These are phyloP conservation scores for Xylaria sp. DNA, from an alignment of 2,329 filamentous ascomycete genomes.

Conservation along the genomic window DNA sequence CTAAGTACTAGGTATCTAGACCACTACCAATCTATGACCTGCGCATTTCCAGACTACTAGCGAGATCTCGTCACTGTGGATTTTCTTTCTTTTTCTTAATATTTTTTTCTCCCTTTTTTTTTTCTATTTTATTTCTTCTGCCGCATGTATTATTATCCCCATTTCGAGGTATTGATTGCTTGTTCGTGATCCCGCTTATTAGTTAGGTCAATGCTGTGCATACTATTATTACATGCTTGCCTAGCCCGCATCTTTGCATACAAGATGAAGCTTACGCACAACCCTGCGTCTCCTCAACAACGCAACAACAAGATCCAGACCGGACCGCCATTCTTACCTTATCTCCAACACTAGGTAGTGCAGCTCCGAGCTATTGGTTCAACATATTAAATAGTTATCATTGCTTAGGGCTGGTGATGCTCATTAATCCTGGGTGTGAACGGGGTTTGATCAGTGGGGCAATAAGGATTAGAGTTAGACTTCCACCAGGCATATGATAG, in stretches of 20 bases:
- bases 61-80: not conserved
- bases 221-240: constrained; percentile 5
- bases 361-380: not conserved
- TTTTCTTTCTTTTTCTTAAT: not conserved
- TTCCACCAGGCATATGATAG: not conserved
- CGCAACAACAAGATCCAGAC: constrained; percentile 7
- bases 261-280: constrained; percentile 11
- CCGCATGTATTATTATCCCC: not conserved
- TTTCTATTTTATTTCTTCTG: not conserved
- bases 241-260: constrained; percentile 18
- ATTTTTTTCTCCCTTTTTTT: not conserved
- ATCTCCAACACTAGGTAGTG: not conserved
- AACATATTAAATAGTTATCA: not conserved
- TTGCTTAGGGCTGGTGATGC: not conserved
- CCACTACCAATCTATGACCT: not conserved
- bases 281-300: not conserved
- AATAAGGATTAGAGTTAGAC: not conserved
- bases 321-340: not conserved
- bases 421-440: too few species aligned
- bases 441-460: not conserved
- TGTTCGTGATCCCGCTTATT: constrained; percentile 10
- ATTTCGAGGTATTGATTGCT: not conserved
- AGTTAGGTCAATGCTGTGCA: constrained; percentile 21
- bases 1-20: not conserved
- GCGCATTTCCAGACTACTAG: constrained; percentile 3